Evolutionary conservation across 768 basidiomycete species (phyloP).

Genomic region (Boletus vermiculosoides): DNA sequence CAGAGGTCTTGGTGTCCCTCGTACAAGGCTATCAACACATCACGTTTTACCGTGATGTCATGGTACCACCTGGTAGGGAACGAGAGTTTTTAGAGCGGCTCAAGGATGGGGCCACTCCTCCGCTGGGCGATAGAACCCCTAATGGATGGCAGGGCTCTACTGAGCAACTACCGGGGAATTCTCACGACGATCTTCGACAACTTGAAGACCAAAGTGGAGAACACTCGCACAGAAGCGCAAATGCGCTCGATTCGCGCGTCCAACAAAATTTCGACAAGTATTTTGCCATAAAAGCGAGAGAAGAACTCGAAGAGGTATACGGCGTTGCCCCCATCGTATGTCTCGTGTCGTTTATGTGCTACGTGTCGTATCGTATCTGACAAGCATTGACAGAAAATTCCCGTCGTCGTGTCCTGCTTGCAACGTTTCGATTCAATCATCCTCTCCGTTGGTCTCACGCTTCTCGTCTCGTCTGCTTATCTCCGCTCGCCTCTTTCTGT

Average conservation of each 20-base stretch:
- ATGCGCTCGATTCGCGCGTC: slow-evolving; percentile 40
- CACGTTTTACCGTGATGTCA: slow-evolving; percentile 63
- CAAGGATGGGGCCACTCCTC: slow-evolving; percentile 12
- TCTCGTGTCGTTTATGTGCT: slow-evolving; percentile 16
- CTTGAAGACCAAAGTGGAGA: slow-evolving; percentile 20
- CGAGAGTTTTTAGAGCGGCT: slow-evolving; percentile 37
- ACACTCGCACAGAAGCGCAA: not conserved
- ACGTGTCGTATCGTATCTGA: not conserved
- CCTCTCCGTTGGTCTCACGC: slow-evolving; percentile 62
- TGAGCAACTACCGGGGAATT: slow-evolving; percentile 10
- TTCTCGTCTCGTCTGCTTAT: slow-evolving; percentile 54
- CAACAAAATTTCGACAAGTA: slow-evolving; percentile 64
- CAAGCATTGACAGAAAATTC: slow-evolving; percentile 53
- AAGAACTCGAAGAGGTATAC: slow-evolving; percentile 78
- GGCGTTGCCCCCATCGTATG: slow-evolving; percentile 77
- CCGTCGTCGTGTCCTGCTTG: slow-evolving; percentile 74
- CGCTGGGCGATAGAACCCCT: slow-evolving; percentile 9
- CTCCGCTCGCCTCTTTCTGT: slow-evolving; percentile 52
- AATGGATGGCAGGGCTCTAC: slow-evolving; percentile 9
- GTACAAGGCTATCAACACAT: slow-evolving; percentile 72
- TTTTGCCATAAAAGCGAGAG: slow-evolving; percentile 63
- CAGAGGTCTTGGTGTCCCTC: slow-evolving; percentile 63
- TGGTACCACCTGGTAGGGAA: slow-evolving; percentile 48
- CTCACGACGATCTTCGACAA: slow-evolving; percentile 18
- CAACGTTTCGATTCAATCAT: slow-evolving; percentile 74